Percentiles rank a stretch among this genome's conserved stretches.
These are phyloP conservation scores for Mortierella alpina DNA, from an alignment of 192 early-diverging fungal species.

Conservation along the genomic window DNA sequence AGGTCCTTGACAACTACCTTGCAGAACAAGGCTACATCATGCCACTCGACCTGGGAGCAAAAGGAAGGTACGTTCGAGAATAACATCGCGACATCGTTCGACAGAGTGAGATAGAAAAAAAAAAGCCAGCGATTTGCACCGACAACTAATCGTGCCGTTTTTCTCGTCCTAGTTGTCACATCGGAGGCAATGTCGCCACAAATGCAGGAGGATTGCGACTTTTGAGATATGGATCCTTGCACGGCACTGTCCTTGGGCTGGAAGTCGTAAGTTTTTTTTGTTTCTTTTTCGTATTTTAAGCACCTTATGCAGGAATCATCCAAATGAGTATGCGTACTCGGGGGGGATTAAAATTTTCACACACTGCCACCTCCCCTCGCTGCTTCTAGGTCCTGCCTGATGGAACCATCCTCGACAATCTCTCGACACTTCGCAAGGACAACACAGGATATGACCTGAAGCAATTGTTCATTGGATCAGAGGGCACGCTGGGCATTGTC, in stretches of 20 bases:
- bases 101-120: background rate
- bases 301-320: background rate
- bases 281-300: background rate
- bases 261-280: conserved; percentile 76
- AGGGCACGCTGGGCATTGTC: conserved; percentile 94
- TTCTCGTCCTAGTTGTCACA: conserved; percentile 83
- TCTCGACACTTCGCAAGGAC: conserved; percentile 93
- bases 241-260: conserved; percentile 94
- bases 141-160: background rate
- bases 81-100: background rate
- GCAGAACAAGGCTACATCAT: conserved; percentile 88
- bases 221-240: conserved; percentile 96
- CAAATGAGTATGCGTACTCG: background rate
- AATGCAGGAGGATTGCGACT: conserved; percentile 97
- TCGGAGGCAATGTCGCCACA: conserved; percentile 99
- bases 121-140: background rate
- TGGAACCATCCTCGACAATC: conserved; percentile 88
- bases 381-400: conserved; percentile 78
- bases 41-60: conserved; percentile 94
- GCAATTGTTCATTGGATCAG: conserved; percentile 97
- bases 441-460: conserved; percentile 98
- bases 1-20: conserved; percentile 88
- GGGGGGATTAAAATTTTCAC: background rate
- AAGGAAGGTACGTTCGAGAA: conserved; percentile 63
- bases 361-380: background rate